phyloP scores from a whole-genome alignment of 352 stramenopile genomes.

The Thalassiosira ordinaria region DNA sequence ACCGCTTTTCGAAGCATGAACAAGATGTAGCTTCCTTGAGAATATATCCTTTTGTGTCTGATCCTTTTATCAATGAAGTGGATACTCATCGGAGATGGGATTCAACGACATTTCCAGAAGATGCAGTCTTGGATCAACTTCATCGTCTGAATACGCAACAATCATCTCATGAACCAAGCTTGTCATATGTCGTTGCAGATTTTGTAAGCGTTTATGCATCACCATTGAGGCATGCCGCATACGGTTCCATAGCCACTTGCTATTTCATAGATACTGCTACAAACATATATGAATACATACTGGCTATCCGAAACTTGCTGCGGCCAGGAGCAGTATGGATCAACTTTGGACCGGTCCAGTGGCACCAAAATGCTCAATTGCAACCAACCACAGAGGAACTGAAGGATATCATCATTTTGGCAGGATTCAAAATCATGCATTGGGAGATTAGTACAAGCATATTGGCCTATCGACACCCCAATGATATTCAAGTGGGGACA shows the following conservation, averaged over 20 bases:
- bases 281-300: conserved; percentile 96
- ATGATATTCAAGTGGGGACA: conserved; percentile 53
- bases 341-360: conserved; percentile 95
- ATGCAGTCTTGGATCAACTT: conserved; percentile 21
- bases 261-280: conserved; percentile 98
- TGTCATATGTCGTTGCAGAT: conserved; percentile 90
- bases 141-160: conserved; percentile 5
- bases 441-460: conserved; percentile 70
- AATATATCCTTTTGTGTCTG: conserved; percentile 75
- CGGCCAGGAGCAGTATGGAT: conserved; percentile 94
- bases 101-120: conserved; percentile 85
- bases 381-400: conserved; percentile 76
- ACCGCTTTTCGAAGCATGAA: conserved; percentile 6
- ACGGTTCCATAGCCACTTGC: conserved; percentile 94
- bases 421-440: conserved; percentile 69
- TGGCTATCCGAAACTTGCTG: conserved; percentile 90
- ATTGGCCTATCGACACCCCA: conserved; percentile 70
- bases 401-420: conserved; percentile 57
- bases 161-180: conserved; percentile 35
- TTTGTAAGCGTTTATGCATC: conserved; percentile 91
- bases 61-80: conserved; percentile 80
- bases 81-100: conserved; percentile 87
- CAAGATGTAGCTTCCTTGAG: not conserved
- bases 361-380: conserved; percentile 79
- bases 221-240: conserved; percentile 75